Conservation (phyloP, 2,329 filamentous ascomycete genomes). For the Xylariaceae sp. region DNA sequence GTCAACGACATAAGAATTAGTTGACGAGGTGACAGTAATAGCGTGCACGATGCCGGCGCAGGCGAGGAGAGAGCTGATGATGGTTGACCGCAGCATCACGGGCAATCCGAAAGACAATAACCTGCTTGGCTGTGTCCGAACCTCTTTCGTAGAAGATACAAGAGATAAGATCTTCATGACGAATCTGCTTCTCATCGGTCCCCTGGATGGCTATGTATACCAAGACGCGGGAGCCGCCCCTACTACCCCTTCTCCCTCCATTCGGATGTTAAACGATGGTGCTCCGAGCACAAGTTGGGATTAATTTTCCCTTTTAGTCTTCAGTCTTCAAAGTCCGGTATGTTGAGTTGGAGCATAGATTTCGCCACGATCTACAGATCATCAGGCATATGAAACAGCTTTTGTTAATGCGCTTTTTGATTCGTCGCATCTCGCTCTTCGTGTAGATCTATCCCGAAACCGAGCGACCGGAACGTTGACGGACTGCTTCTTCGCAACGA, state of each 20-base stretch:
- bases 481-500: conserved; percentile 1
- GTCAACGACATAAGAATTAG: conserved; percentile 25
- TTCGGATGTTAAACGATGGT: background rate
- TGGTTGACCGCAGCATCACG: conserved; percentile 18
- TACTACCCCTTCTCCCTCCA: conserved; percentile 1
- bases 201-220: conserved; percentile 12
- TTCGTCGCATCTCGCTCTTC: conserved; percentile 3
- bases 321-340: conserved; percentile 1
- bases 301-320: background rate
- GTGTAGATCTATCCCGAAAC: conserved; percentile 13
- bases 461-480: conserved; percentile 7
- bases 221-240: background rate
- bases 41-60: conserved; percentile 22
- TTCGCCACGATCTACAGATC: background rate
- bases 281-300: conserved; percentile 15
- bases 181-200: background rate
- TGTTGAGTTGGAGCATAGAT: conserved; percentile 3
- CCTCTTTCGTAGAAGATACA: background rate
- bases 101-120: conserved; percentile 6
- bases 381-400: conserved; percentile 3
- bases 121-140: background rate
- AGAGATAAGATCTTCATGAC: conserved; percentile 6
- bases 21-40: conserved; percentile 25
- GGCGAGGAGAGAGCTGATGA: conserved; percentile 20
- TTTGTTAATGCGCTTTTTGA: conserved; percentile 1